Evolutionary conservation across 2,329 filamentous ascomycete genomes (phyloP), one percentile per base, ranked within the genome.

Genomic region (Colletotrichum lini): DNA sequence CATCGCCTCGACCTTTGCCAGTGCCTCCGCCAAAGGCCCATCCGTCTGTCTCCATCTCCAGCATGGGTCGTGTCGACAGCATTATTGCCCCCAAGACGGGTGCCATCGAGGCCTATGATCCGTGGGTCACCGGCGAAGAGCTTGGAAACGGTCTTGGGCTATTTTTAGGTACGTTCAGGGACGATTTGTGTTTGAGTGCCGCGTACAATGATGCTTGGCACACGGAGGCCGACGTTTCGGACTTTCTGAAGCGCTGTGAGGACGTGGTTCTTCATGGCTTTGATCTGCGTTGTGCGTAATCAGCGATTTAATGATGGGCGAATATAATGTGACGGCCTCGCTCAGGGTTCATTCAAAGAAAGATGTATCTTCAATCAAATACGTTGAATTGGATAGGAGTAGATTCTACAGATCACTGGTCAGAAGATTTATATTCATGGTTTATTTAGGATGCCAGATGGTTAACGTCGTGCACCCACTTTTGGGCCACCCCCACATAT

Each of bases 111-210:
- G 70, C 81, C 0, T 58, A 77, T 2, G 73, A 81, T 15, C 82
- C 83, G 0, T 85, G 84, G 83, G 83, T 85, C 0, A 84, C 83
- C 0, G 84, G 83, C 0, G 84, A 86, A 65, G 84, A 85, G 66
- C 75, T 85, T 2, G 78, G 82, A 0, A 85, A 75, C 35, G 78
- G 80, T 0, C 21, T 81, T 16, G 81, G 76, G 0, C n/a, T 85
- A n/a, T 85, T 83, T 47, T 70, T 85, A 21, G 82, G 80, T 0
- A 84, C 80, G 0, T 85, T 79, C 64, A 74, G 77, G 4, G 81
- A 79, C 0, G 69, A 74, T 44, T n/a, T 85, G 53, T 78, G 75
- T 0, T 69, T 85, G 23, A 85, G 82, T 59, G 80, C 77, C 10
- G 82, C 79, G 6, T 85, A 81, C 35, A 85, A 85, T 65, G 80